Base-by-base conservation (phyloP, 1,284 basidiomycete genomes). In the Ceratorhiza oryzae-sativae region DNA sequence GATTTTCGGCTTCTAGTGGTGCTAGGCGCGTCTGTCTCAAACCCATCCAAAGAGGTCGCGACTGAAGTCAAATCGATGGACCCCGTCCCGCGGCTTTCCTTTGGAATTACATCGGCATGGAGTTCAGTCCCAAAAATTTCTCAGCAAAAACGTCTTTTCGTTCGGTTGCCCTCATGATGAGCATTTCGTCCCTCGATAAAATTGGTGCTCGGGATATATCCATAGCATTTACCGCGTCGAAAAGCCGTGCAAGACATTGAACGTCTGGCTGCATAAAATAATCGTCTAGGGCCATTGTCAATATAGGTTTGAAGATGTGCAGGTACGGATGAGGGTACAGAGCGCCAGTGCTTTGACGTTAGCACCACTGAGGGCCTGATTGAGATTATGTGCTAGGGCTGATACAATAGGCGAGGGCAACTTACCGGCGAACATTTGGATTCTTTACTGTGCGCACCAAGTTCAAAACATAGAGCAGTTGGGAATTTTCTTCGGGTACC, bases 251-350 rank as follows among this genome's bases (percentile, higher is more conserved):
- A 13, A 98, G 87, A 77, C 93, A 93, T 76, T 94, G 92, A 78
- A 94, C 89, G 0, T 93, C 93, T 0, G 95, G 94, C 73, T 90
- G 86, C 45, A 86, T 84, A 80, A 97, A 95, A 82, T 98, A 99
- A 81, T 98, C 94, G 79, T 98, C 95, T 39, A 99, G 86, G 0
- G 97, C 97, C 77, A 98, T 90, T 0, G 98, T 83, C 3, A 99
- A 86, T 41, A 97, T 88, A 4, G 97, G 96, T 94, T 98, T 98
- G 88, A 97, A 99, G 77, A 98, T 94, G 77, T 98, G 94, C 73
- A 99, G 95, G 80, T 93, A 98, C 0, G 97, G 95, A 81, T 97
- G 91, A 30, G 91, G 89, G 95, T 97, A 78, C 94, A 97, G 75
- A 99, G 93, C 18, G 97, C 97, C 83, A 99, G 87, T 2, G 97